A percentile compares a stretch with the other conserved stretches of the same genome.
These are phyloP conservation scores for Iris pallida DNA, from an alignment of 116 monocot genomes.

Conservation along the genomic window DNA sequence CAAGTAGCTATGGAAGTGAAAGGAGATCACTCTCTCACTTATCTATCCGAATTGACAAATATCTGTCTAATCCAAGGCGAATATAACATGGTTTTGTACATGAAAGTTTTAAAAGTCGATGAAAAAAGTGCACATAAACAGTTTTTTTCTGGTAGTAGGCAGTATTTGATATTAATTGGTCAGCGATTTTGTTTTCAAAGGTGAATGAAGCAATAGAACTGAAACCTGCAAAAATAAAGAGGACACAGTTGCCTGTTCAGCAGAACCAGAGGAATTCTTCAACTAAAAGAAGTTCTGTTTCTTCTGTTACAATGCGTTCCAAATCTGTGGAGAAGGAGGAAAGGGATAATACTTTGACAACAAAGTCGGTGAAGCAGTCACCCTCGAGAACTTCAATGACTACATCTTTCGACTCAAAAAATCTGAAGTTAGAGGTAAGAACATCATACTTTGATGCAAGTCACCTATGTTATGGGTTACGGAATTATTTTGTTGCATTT, in stretches of 20 bases:
- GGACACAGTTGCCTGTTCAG: background rate
- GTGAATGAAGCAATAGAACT: background rate
- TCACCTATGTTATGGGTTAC: no score
- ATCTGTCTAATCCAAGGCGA: no score
- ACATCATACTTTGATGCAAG: no score
- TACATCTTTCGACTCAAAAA: constrained; percentile 1
- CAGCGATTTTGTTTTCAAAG: background rate
- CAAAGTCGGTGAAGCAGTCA: constrained; percentile 22
- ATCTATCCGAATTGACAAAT: no score
- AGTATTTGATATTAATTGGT: background rate
- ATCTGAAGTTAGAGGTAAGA: constrained; percentile 5
- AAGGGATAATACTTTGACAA: constrained; percentile 11
- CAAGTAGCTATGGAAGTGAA: no score
- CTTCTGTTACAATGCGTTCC: background rate
- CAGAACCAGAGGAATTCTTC: background rate
- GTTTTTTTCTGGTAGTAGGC: background rate
- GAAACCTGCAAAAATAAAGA: background rate
- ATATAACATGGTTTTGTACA: no score
- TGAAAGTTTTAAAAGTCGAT: background rate
- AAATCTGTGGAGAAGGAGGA: constrained; percentile 21
- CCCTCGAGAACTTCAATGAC: constrained; percentile 10
- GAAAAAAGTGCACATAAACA: background rate
- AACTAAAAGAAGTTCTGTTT: background rate
- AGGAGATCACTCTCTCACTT: no score
- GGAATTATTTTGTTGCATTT: no score